Evolutionary conservation across 305 asterid species (phyloP), one percentile per base, ranked within the genome.

Genomic region (Salvia sclarea): DNA sequence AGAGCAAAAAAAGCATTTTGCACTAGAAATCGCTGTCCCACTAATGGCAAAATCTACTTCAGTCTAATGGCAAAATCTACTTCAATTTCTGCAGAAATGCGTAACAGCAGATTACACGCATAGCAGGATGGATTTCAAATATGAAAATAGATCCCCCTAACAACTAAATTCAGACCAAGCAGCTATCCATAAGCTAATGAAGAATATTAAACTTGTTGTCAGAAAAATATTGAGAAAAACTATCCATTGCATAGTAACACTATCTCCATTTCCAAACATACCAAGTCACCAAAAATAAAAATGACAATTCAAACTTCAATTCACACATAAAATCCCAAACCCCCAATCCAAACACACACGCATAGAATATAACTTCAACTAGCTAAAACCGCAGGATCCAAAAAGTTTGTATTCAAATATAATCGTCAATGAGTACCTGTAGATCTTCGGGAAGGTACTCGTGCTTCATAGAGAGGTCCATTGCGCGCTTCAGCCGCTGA

Each of bases 381-480:
- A 72, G 20, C 53, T 48, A 20, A 44, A 13, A 61, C 14, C 14
- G 58, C 54, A 72, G 44, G 41, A 21, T 70, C 24, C 16, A 8
- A 61, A 61, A 8, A 41, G 13, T 0, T 0, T 61, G 21, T n/a
- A 22, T 31, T 43, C 2, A 43, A 20, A 21, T 12, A 52, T 43
- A 30, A 17, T 10, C 18, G 71, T 18, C 41, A 53, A 25, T 4
- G 58, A 43, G 21, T 73, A 90, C 97, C 95, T 85, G 89, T 54
- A 88, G 86, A 21, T 91, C 83, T 31, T 77, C 84, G 0, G 95
- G 83, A 64, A 91, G 91, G 68, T 86, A 82, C 11, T 83, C 81
- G 67, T 91, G 97, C 82, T 91, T 91, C 96, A 91, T 61, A 35
- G 97, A 91, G 56, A 91, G 96, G 80, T 91, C 96, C 85, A 91